These are phyloP conservation scores for Cornus controversa DNA, from an alignment of 148 eudicot species.

Conservation along the genomic window DNA sequence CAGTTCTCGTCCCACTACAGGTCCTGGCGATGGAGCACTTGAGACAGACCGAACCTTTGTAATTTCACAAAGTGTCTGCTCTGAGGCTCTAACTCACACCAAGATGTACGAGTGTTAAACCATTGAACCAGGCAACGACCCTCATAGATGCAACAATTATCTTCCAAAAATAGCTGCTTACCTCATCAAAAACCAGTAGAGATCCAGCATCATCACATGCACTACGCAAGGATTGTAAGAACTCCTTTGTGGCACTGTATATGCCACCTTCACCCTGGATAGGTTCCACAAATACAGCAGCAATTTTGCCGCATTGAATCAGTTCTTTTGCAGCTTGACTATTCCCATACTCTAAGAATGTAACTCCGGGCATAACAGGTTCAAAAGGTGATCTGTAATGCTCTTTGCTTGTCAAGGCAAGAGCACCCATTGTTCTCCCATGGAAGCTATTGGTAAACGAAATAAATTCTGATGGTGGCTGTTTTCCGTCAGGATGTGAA, in stretches of 20 bases:
- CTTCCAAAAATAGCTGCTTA: constrained; percentile 24
- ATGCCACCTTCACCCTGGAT: constrained; percentile 98
- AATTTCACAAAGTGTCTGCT: no score
- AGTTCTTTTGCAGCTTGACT: constrained; percentile 53
- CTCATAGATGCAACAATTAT: no score
- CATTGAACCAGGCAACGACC: no score
- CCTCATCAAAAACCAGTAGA: constrained; percentile 90
- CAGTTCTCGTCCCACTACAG: no score
- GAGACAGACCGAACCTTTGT: no score
- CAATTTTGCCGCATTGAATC: constrained; percentile 70
- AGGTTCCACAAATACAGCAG: constrained; percentile 95
- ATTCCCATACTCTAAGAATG: constrained; percentile 77
- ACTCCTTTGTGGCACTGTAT: constrained; percentile 77
- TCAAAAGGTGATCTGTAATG: constrained; percentile 82
- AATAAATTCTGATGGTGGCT: constrained; percentile 66
- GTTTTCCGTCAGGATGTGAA: constrained; percentile 38
- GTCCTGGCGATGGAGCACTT: no score
- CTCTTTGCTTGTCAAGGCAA: constrained; percentile 94
- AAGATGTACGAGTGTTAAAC: no score
- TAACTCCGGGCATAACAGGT: constrained; percentile 93
- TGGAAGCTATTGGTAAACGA: constrained; percentile 82
- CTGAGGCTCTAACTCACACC: no score
- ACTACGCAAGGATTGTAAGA: constrained; percentile 65
- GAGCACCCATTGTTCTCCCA: constrained; percentile 90
- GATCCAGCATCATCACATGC: constrained; percentile 78